Percentiles rank a stretch among this genome's conserved stretches.
Conservation (phyloP, 495 filamentous ascomycete species). For the Aspergillus panamensis region DNA sequence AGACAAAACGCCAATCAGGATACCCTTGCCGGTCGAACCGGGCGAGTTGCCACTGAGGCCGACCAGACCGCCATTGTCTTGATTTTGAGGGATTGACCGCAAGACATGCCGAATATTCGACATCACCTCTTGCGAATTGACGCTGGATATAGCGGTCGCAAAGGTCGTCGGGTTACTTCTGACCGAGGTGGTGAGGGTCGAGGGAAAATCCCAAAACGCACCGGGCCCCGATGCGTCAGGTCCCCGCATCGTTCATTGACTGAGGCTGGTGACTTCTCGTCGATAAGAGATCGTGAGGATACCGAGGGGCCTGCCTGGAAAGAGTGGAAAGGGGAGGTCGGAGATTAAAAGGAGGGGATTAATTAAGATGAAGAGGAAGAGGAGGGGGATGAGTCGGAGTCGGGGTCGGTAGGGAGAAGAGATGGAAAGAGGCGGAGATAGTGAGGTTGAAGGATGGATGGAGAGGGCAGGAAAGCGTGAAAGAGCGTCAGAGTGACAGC, state of each 20-base stretch:
- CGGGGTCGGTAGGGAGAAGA: not conserved
- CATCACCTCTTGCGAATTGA: slow-evolving; percentile 17
- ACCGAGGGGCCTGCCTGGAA: too few species aligned
- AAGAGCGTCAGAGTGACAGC: slow-evolving; percentile 3
- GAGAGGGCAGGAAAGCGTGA: slow-evolving; percentile 1
- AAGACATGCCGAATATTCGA: slow-evolving; percentile 33
- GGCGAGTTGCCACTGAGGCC: slow-evolving; percentile 38
- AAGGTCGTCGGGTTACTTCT: slow-evolving; percentile 34
- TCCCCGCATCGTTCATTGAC: slow-evolving; percentile 48
- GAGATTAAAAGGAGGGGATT: not conserved
- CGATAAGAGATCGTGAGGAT: slow-evolving; percentile 4
- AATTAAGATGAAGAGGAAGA: not conserved
- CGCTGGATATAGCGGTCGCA: slow-evolving; percentile 25
- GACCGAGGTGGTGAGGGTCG: slow-evolving; percentile 33
- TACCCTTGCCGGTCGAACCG: slow-evolving; percentile 67
- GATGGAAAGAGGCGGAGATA: not conserved
- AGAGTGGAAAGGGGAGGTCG: not conserved
- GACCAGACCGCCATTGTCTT: slow-evolving; percentile 23
- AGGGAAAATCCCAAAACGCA: slow-evolving; percentile 39
- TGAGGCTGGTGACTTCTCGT: slow-evolving; percentile 9
- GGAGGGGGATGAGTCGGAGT: not conserved
- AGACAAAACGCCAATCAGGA: slow-evolving; percentile 93
- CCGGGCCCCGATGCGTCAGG: slow-evolving; percentile 42
- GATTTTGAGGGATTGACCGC: slow-evolving; percentile 28
- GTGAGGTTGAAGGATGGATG: not conserved